Conservation (phyloP, 2,329 filamentous ascomycete genomes). For the Botrytis porri region DNA sequence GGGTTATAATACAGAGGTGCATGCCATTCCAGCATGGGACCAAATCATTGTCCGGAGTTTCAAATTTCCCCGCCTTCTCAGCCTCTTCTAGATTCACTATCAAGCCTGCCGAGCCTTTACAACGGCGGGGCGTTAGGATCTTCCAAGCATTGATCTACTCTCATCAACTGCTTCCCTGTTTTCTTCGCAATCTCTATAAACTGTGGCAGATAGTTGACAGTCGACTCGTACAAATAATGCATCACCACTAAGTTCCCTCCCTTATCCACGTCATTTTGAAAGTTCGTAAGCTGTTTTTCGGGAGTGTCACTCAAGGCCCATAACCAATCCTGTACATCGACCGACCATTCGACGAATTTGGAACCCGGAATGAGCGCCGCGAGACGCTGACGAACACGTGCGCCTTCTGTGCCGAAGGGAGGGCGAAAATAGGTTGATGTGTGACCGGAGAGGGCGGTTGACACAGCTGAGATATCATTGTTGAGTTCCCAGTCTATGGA, state of each 20-base stretch:
- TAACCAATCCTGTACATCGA: constrained; percentile 70
- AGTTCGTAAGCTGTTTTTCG: constrained; percentile 64
- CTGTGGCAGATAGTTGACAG: constrained; percentile 60
- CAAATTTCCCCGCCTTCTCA: too few relatives aligned
- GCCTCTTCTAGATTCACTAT: too few relatives aligned
- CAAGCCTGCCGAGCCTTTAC: constrained; percentile 13
- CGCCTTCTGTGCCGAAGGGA: constrained; percentile 66
- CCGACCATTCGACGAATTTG: constrained; percentile 64
- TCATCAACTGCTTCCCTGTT: constrained; percentile 62
- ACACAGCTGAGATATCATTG: constrained; percentile 52
- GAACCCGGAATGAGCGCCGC: constrained; percentile 50
- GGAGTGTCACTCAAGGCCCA: constrained; percentile 62
- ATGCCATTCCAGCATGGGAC: too few relatives aligned
- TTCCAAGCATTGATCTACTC: constrained; percentile 64
- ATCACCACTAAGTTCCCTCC: constrained; percentile 65
- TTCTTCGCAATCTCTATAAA: constrained; percentile 64
- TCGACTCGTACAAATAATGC: constrained; percentile 65
- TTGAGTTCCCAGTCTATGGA: constrained; percentile 61
- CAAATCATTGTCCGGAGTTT: too few relatives aligned
- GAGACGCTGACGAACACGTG: constrained; percentile 62
- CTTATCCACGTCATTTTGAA: constrained; percentile 58
- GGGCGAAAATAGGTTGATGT: constrained; percentile 61
- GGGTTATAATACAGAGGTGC: too few relatives aligned
- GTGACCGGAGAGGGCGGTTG: constrained; percentile 38
- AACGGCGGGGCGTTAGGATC: constrained; percentile 55